Evolutionary conservation across 768 basidiomycete genomes (phyloP).

Genomic region (Tephrocybe rancida): DNA sequence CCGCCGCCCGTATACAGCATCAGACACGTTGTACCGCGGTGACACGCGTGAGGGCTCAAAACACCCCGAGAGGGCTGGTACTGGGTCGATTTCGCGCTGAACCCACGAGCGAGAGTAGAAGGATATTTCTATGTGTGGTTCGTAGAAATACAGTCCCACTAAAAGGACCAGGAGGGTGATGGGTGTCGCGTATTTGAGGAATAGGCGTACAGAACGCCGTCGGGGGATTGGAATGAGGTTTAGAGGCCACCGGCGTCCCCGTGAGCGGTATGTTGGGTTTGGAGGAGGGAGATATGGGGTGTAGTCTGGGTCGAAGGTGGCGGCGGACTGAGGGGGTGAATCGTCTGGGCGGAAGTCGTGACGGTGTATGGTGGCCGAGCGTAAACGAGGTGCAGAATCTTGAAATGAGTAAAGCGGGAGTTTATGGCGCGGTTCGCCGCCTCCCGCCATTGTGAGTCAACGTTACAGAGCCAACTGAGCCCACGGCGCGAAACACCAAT

Average conservation of each 20-base stretch:
- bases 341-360: slow-evolving; percentile 13
- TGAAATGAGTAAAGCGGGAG: slow-evolving; percentile 46
- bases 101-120: slow-evolving; percentile 83
- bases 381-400: slow-evolving; percentile 32
- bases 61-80: slow-evolving; percentile 72
- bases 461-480: background rate
- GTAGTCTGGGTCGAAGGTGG: slow-evolving; percentile 19
- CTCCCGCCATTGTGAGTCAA: slow-evolving; percentile 33
- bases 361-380: slow-evolving; percentile 23
- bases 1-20: slow-evolving; percentile 64
- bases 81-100: slow-evolving; percentile 63
- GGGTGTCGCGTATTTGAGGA: slow-evolving; percentile 50
- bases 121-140: slow-evolving; percentile 85
- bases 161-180: slow-evolving; percentile 39
- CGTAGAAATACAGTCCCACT: slow-evolving; percentile 61
- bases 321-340: slow-evolving; percentile 24
- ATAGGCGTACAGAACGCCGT: slow-evolving; percentile 32
- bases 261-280: slow-evolving; percentile 27
- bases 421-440: slow-evolving; percentile 46
- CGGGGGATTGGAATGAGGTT: slow-evolving; percentile 26
- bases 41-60: slow-evolving; percentile 66
- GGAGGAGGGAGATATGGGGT: slow-evolving; percentile 22
- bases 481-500: too few species aligned
- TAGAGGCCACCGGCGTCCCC: slow-evolving; percentile 20
- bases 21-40: slow-evolving; percentile 66